phyloP scores from a whole-genome alignment of 78 protist species.

The Cyanophora paradoxa region DNA sequence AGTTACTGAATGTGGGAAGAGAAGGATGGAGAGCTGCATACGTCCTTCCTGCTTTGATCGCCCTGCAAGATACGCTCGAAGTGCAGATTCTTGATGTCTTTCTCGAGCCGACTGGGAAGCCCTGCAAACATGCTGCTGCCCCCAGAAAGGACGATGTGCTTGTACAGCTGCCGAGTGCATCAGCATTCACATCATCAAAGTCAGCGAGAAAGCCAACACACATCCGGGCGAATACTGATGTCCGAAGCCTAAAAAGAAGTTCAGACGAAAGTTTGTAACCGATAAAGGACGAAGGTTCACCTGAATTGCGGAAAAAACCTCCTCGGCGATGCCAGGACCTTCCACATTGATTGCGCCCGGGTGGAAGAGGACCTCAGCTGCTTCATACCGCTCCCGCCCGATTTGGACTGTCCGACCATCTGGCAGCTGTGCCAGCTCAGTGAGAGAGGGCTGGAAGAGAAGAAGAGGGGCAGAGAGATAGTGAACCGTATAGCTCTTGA shows the following conservation, averaged over 20 bases:
- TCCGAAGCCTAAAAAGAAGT: too few relatives aligned
- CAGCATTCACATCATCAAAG: slow-evolving; percentile 53
- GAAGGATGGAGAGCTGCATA: too few relatives aligned
- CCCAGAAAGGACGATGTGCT: slow-evolving; percentile 92
- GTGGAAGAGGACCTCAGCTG: slow-evolving; percentile 97
- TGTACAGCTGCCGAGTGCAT: slow-evolving; percentile 70
- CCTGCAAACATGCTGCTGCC: slow-evolving; percentile 96
- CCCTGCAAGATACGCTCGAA: slow-evolving; percentile 72
- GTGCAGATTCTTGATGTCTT: slow-evolving; percentile 87
- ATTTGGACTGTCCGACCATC: slow-evolving; percentile 89
- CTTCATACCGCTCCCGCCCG: slow-evolving; percentile 94
- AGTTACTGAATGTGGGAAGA: not conserved
- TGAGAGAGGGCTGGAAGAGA: not conserved
- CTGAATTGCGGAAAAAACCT: slow-evolving; percentile 83
- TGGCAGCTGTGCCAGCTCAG: slow-evolving; percentile 24
- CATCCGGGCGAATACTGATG: too few relatives aligned
- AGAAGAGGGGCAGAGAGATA: not conserved
- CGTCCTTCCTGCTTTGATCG: too few relatives aligned
- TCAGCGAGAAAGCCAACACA: too few relatives aligned
- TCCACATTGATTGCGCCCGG: slow-evolving; percentile 90
- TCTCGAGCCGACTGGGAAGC: slow-evolving; percentile 83
- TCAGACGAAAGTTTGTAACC: too few relatives aligned
- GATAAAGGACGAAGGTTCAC: too few relatives aligned
- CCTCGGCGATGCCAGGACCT: slow-evolving; percentile 80
- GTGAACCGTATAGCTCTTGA: slow-evolving; percentile 58